Conservation (phyloP, 2,329 filamentous ascomycete species). For the Monilinia aucupariae region DNA sequence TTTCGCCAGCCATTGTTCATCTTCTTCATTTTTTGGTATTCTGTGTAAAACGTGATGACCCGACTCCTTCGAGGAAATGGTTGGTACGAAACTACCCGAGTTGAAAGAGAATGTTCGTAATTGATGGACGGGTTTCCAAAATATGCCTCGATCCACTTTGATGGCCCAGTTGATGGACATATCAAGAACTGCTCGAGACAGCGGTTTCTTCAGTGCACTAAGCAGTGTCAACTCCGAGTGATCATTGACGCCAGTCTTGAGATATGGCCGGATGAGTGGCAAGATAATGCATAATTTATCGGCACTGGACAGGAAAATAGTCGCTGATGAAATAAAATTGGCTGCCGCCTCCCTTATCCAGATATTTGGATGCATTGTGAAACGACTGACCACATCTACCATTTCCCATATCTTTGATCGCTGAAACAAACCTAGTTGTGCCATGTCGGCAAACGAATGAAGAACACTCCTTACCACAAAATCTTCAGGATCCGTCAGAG, state of each 20-base stretch:
- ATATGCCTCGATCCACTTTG: slow-evolving; percentile 73
- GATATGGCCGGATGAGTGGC: slow-evolving; percentile 73
- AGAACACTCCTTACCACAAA: slow-evolving; percentile 89
- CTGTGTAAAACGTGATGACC: slow-evolving; percentile 55
- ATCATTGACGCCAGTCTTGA: slow-evolving; percentile 66
- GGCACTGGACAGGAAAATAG: slow-evolving; percentile 68
- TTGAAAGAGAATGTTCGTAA: slow-evolving; percentile 65
- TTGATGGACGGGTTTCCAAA: slow-evolving; percentile 76
- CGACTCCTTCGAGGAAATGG: slow-evolving; percentile 52
- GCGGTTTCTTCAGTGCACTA: slow-evolving; percentile 74
- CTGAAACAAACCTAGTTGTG: slow-evolving; percentile 80
- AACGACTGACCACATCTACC: slow-evolving; percentile 74
- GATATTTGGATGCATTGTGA: slow-evolving; percentile 87
- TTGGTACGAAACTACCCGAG: slow-evolving; percentile 47
- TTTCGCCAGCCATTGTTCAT: slow-evolving; percentile 86
- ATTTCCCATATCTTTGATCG: slow-evolving; percentile 82
- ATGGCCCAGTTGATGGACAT: slow-evolving; percentile 80
- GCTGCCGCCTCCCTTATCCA: slow-evolving; percentile 92
- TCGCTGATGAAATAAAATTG: slow-evolving; percentile 73
- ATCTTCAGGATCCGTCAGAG: slow-evolving; percentile 86
- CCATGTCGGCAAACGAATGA: slow-evolving; percentile 81
- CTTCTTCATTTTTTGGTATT: slow-evolving; percentile 76
- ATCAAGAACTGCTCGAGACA: slow-evolving; percentile 76
- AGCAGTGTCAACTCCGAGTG: slow-evolving; percentile 71
- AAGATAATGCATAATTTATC: slow-evolving; percentile 79